Evolutionary conservation across 768 basidiomycete genomes (phyloP), one percentile per base, ranked within the genome.

Genomic region (Scleroderma citrinum): DNA sequence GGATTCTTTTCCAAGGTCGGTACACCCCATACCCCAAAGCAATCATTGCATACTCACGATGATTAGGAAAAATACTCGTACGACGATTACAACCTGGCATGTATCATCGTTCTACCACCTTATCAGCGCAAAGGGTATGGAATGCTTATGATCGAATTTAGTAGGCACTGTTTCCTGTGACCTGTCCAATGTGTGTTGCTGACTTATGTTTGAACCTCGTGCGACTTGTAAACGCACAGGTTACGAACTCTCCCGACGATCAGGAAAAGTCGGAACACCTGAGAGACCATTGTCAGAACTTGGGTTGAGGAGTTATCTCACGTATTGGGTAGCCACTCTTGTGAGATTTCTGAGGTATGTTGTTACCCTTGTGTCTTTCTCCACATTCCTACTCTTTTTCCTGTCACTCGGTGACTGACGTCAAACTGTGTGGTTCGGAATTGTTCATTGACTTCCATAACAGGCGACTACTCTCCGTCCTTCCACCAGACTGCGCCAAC

Each of bases 111-210:
- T 7, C 80, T 99, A 36, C 96, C 96, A 2, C 96, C 93, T 16
- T 92, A 85, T 60, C 95, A 97, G 60, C 77, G 82, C 50, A 80
- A 84, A 57, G 89, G 92, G 6, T 96, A 87, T 59, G 96, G 95
- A 2, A 92, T 90, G 76, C 82, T 98, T 21, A 77, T 99, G 77
- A 97, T 98, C 54, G 95, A 99, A 71, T 96, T 98, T 74, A 98
- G 95, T 95, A 62, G 5, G 34, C n/a, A 5, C 12, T n/a, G 12
- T 35, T 35, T n/a, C 34, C n/a, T 35, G 34, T 35, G 13, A 14
- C 34, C 34, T 35, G 34, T 12, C 5, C 34, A n/a, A 35, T n/a
- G 34, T 13, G n/a, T 35, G n/a, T n/a, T n/a, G n/a, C 12, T 35
- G n/a, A 35, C 5, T n/a, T 12, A 35, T 35, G 34, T 35, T 3